These are phyloP conservation scores for Colletotrichum euphorbiae DNA, from an alignment of 2,329 filamentous ascomycete species.

Conservation along the genomic window DNA sequence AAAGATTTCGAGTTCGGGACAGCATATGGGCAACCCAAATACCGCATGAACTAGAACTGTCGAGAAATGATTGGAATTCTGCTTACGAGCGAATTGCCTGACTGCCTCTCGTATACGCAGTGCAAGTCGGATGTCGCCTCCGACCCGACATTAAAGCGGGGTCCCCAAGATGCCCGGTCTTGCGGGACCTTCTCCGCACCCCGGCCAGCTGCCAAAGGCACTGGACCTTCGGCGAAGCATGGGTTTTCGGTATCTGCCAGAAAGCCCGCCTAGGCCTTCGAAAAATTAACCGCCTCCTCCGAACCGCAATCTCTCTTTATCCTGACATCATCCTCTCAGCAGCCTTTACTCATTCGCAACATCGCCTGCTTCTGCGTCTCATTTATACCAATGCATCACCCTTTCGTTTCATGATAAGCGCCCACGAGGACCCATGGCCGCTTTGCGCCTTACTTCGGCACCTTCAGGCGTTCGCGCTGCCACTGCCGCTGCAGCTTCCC, in stretches of 20 bases:
- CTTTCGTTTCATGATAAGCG: slow-evolving; percentile 13
- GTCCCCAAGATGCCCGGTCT: slow-evolving; percentile 1
- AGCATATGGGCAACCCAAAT: slow-evolving; percentile 21
- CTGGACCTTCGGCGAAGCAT: neutral
- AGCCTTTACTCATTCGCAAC: neutral
- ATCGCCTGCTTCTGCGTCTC: neutral
- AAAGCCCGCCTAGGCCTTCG: neutral
- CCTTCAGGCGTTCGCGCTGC: slow-evolving; percentile 25
- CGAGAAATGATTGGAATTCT: neutral
- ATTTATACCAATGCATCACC: slow-evolving; percentile 11
- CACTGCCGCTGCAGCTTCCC: slow-evolving; percentile 11
- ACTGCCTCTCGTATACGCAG: slow-evolving; percentile 1
- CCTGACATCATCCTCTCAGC: slow-evolving; percentile 26
- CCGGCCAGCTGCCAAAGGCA: slow-evolving; percentile 8
- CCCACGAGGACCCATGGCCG: slow-evolving; percentile 28
- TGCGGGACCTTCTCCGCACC: slow-evolving; percentile 30
- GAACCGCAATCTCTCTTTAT: neutral
- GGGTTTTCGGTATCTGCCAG: slow-evolving; percentile 16
- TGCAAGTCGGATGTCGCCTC: slow-evolving; percentile 1
- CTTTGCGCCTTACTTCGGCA: slow-evolving; percentile 28
- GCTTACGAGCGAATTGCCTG: neutral
- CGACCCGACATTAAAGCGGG: slow-evolving; percentile 8
- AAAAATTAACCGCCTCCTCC: slow-evolving; percentile 3
- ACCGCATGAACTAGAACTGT: neutral
- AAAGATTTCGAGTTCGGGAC: slow-evolving; percentile 9